phyloP scores from a whole-genome alignment of 2,329 filamentous ascomycete genomes.

The Hypoxylon sp. region DNA sequence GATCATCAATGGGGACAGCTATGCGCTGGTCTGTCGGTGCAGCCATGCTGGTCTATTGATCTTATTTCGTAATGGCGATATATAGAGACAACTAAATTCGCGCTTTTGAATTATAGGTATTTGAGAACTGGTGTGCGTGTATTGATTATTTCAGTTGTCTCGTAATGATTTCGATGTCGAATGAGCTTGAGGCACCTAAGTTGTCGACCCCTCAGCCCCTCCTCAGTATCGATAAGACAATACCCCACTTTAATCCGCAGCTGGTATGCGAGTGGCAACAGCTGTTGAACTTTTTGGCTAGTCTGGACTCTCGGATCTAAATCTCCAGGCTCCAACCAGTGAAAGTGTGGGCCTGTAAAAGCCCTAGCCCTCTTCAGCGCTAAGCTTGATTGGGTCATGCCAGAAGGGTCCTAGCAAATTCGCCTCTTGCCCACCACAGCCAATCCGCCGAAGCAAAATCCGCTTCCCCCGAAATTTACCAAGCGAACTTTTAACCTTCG shows the following conservation, averaged over 20 bases:
- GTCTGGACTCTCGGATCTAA: constrained; percentile 29
- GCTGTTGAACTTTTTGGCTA: constrained; percentile 13
- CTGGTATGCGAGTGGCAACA: neutral
- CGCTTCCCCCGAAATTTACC: constrained; percentile 53
- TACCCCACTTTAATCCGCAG: neutral
- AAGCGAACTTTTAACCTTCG: constrained; percentile 59
- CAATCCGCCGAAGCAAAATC: constrained; percentile 47
- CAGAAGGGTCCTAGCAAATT: constrained; percentile 41
- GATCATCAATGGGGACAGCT: constrained; percentile 90
- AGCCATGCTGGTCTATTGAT: constrained; percentile 63
- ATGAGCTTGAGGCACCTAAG: constrained; percentile 12
- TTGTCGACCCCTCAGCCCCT: constrained; percentile 25
- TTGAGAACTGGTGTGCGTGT: neutral
- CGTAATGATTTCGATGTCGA: constrained; percentile 22
- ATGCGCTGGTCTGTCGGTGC: constrained; percentile 75
- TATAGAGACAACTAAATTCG: constrained; percentile 18
- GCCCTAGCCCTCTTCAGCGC: constrained; percentile 53
- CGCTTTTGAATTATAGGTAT: neutral
- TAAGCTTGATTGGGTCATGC: constrained; percentile 48
- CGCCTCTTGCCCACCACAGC: constrained; percentile 42
- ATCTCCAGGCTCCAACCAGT: constrained; percentile 9
- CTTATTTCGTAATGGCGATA: constrained; percentile 8
- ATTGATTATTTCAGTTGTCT: constrained; percentile 5
- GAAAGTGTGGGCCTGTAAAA: constrained; percentile 41
- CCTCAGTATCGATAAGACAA: constrained; percentile 12